Evolutionary conservation across 2,329 filamentous ascomycete species (phyloP), one percentile per base, ranked within the genome.

Genomic region (Ceratocystis alfenasii): DNA sequence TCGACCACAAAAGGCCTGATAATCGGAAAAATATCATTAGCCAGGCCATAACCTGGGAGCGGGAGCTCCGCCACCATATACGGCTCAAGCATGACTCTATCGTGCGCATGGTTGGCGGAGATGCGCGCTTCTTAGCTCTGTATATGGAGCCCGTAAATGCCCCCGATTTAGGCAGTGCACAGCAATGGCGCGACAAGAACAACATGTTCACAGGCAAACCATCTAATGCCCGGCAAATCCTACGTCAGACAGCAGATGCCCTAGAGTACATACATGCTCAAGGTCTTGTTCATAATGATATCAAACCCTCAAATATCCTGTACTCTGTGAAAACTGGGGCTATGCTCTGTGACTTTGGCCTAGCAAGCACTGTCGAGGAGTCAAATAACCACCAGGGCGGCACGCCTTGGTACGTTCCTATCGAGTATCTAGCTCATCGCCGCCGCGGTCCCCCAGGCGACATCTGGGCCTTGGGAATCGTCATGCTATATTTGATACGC

Each of bases 91-190:
- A 85, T 72, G 75, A 81, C 68, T 83, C 80, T 63, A 85, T 85
- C 68, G 82, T 84, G 66, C 78, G 78, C 25, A 76, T 83, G 64
- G 82, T 84, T 67, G 82, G 81, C 7, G 82, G 82, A 46, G 83
- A 85, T 69, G 83, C 83, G 5, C 80, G 83, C 44, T 83, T 81
- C 70, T 72, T 85, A 46, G 83, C 81, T 2, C 72, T 85, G 8
- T 85, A 84, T 70, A 84, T 85, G 82, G 82, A 85, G 71, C 80
- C 84, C 67, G 77, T 85, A 3, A 80, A 83, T 64, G 82, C 80
- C 12, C 78, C 77, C 57, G 82, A 85, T 69, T 74, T 85, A 46
- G 78, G 80, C 0, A 76, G 77, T 36, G 73, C 75, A 62, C 75
- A 77, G 48, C 74, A 77, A 7, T 84, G 82, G 82, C 79, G 81